Percentiles rank a stretch among this genome's conserved stretches.
Conservation (phyloP, 2,329 filamentous ascomycete genomes). For the Leptosphaerulina australis region DNA sequence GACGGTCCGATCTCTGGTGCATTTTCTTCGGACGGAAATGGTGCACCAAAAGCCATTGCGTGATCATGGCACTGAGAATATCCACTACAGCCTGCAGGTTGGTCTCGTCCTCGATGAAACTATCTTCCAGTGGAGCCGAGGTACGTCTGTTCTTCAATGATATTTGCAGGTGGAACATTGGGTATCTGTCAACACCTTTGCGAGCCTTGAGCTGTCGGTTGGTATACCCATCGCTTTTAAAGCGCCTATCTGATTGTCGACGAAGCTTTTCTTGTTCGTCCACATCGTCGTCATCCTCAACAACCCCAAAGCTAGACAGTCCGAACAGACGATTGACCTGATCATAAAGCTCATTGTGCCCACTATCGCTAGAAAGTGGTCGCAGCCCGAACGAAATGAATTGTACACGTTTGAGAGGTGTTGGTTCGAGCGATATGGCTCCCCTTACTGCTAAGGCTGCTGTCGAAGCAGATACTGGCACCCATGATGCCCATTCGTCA, state of each 20-base stretch:
- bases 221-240: conserved; percentile 57
- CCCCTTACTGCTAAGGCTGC: conserved; percentile 68
- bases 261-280: conserved; percentile 48
- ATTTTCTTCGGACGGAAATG: conserved; percentile 64
- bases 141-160: conserved; percentile 42
- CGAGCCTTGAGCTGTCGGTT: conserved; percentile 59
- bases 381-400: conserved; percentile 80
- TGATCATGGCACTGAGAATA: conserved; percentile 70
- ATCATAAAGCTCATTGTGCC: conserved; percentile 72
- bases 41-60: conserved; percentile 76
- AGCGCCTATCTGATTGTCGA: conserved; percentile 48
- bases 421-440: conserved; percentile 72
- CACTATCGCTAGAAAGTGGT: conserved; percentile 64
- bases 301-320: conserved; percentile 74
- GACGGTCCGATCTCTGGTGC: background rate
- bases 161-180: conserved; percentile 85
- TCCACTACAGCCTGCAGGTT: conserved; percentile 63
- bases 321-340: conserved; percentile 79
- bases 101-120: conserved; percentile 31
- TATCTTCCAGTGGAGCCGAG: conserved; percentile 24
- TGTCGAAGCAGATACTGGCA: conserved; percentile 70
- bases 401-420: conserved; percentile 73
- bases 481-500: conserved; percentile 65
- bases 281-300: conserved; percentile 54
- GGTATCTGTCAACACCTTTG: conserved; percentile 80